These are phyloP conservation scores for Erigeron canadensis DNA, from an alignment of 129 eudicot species.

Conservation along the genomic window DNA sequence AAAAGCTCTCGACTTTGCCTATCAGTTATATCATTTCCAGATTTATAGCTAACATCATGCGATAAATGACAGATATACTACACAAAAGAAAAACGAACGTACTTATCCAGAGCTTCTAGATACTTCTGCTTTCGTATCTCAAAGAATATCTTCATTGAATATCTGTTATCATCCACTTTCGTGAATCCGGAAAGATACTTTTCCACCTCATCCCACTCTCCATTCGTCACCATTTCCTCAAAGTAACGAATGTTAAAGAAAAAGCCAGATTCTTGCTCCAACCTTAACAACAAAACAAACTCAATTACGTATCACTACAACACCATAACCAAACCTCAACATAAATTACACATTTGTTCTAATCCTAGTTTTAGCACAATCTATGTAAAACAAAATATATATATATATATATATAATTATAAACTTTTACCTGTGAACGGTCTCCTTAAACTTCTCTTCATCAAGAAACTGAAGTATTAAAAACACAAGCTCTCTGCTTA, in stretches of 20 bases:
- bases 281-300: conserved; percentile 30
- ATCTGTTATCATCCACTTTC: conserved; percentile 37
- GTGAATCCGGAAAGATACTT: conserved; percentile 43
- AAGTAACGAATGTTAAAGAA: conserved; percentile 48
- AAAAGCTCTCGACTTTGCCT: background rate
- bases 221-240: conserved; percentile 49
- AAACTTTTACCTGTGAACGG: conserved; percentile 36
- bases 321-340: background rate
- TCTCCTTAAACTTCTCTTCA: conserved; percentile 39
- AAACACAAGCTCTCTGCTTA: conserved; percentile 49
- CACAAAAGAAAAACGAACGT: conserved; percentile 3
- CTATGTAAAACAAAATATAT: background rate
- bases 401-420: conserved; percentile 5
- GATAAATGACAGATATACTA: background rate
- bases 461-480: conserved; percentile 45
- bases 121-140: conserved; percentile 46
- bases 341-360: background rate
- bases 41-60: background rate
- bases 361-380: background rate
- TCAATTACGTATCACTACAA: conserved; percentile 26
- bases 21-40: background rate
- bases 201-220: conserved; percentile 62
- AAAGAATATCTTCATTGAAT: conserved; percentile 34
- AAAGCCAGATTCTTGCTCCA: conserved; percentile 53
- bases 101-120: conserved; percentile 40